These are phyloP conservation scores for Cajanus cajan DNA, from an alignment of 306 rosid genomes.

Conservation along the genomic window DNA sequence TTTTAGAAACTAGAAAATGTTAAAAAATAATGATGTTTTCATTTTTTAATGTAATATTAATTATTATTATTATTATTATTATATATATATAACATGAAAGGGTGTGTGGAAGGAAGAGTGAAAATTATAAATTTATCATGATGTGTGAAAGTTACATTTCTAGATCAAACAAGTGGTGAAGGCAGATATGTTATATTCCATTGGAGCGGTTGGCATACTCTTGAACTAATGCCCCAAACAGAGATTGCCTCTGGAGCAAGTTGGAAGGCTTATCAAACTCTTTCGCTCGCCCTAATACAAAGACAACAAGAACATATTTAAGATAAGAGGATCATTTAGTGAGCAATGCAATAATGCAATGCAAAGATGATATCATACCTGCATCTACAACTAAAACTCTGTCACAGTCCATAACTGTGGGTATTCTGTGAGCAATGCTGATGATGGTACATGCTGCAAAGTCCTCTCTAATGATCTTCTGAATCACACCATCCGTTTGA, in stretches of 20 bases:
- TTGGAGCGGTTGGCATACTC: conserved; percentile 74
- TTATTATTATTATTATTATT: no score
- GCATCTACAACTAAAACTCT: conserved; percentile 72
- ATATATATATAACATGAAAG: no score
- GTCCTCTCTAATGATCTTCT: conserved; percentile 74
- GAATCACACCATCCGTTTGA: conserved; percentile 70
- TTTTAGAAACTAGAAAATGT: no score
- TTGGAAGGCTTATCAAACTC: conserved; percentile 66
- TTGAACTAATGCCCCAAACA: conserved; percentile 72
- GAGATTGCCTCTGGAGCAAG: conserved; percentile 59
- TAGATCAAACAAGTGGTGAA: no score
- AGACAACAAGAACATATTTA: neutral
- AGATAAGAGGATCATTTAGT: neutral
- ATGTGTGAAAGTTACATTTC: no score
- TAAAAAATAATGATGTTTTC: no score
- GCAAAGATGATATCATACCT: conserved; percentile 38
- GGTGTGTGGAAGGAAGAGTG: no score
- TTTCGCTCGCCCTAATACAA: conserved; percentile 52
- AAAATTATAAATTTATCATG: no score
- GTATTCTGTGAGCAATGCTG: conserved; percentile 89
- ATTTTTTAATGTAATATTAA: no score
- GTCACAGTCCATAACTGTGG: conserved; percentile 83
- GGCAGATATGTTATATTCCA: conserved; percentile 36
- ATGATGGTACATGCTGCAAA: conserved; percentile 69
- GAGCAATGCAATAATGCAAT: neutral